phyloP scores from a whole-genome alignment of 176 grass and related monocot species.

The Rhynchospora tenuis region DNA sequence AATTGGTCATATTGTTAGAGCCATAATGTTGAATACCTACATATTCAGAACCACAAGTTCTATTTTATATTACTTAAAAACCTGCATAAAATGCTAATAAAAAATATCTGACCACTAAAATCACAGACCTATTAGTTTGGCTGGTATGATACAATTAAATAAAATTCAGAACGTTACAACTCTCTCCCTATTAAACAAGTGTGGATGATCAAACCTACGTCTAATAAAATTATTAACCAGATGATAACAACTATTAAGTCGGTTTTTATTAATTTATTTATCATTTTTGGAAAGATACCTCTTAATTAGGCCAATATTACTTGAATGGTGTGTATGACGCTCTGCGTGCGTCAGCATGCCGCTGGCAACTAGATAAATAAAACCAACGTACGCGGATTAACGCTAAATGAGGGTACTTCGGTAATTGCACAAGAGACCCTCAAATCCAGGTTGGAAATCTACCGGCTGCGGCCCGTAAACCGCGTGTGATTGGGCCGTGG shows the following conservation, averaged over 20 bases:
- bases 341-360: neutral
- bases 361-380: neutral
- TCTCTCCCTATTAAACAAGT: neutral
- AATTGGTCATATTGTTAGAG: no score
- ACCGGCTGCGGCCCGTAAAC: slow-evolving; percentile 25
- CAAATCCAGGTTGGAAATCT: neutral
- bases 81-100: neutral
- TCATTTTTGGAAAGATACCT: no score
- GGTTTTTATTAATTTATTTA: no score
- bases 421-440: slow-evolving; percentile 9
- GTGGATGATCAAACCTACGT: neutral
- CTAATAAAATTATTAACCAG: neutral
- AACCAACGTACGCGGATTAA: neutral
- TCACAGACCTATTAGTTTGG: neutral
- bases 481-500: neutral
- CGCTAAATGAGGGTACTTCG: neutral
- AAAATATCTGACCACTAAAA: neutral
- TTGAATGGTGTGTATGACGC: neutral
- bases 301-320: no score
- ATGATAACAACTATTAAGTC: no score
- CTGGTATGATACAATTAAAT: neutral
- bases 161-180: neutral
- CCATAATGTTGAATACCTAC: no score
- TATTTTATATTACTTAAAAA: neutral
- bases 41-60: no score